phyloP scores from a whole-genome alignment of 768 basidiomycete species.

The Sarcodon aspratus region DNA sequence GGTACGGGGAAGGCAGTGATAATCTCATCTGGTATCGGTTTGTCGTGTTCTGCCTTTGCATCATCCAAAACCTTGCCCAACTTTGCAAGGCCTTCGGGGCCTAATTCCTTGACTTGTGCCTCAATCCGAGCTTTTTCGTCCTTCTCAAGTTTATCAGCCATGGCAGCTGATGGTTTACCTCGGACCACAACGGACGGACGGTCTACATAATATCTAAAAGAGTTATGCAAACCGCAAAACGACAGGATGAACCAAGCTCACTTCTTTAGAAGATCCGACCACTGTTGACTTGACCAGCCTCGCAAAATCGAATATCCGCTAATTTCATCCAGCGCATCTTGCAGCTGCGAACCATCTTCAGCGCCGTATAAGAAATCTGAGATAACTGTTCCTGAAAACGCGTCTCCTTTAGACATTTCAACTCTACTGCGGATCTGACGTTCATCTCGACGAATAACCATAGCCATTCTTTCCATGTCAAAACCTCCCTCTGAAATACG shows the following conservation, averaged over 20 bases:
- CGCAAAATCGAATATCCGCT: constrained; percentile 56
- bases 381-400: constrained; percentile 66
- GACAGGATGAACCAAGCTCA: constrained; percentile 21
- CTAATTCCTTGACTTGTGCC: constrained; percentile 57
- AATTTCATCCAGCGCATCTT: constrained; percentile 66
- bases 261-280: constrained; percentile 70
- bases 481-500: constrained; percentile 66
- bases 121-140: constrained; percentile 73
- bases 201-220: constrained; percentile 65
- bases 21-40: constrained; percentile 70
- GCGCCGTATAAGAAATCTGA: constrained; percentile 81
- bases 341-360: constrained; percentile 70
- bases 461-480: constrained; percentile 83
- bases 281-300: constrained; percentile 63
- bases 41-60: constrained; percentile 82
- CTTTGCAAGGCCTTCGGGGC: constrained; percentile 68
- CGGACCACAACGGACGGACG: constrained; percentile 63
- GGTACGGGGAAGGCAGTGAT: constrained; percentile 86
- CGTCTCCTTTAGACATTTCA: constrained; percentile 75
- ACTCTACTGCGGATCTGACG: constrained; percentile 80
- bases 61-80: constrained; percentile 58
- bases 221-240: background rate
- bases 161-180: constrained; percentile 79
- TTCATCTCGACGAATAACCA: constrained; percentile 80
- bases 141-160: constrained; percentile 71